These are phyloP conservation scores for Papiliotrema fonsecae DNA, from an alignment of 1,284 basidiomycete species.

Conservation along the genomic window DNA sequence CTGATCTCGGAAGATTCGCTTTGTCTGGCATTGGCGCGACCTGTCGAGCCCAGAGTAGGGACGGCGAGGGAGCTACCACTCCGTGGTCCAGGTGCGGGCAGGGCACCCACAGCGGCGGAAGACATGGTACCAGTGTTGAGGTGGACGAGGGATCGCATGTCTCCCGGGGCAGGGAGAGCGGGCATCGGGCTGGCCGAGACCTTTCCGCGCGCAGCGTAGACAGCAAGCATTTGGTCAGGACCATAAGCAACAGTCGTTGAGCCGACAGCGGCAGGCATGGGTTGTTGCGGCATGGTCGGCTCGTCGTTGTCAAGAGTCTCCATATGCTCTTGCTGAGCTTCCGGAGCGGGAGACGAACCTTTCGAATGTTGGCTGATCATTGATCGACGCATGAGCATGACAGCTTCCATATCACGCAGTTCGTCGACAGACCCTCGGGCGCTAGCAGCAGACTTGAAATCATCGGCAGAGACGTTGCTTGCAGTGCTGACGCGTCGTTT, in stretches of 20 bases:
- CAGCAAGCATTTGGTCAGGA: constrained; percentile 47
- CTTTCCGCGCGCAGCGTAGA: constrained; percentile 45
- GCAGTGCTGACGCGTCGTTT: constrained; percentile 24
- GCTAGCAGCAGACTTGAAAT: constrained; percentile 33
- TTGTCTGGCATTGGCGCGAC: neutral
- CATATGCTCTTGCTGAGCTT: constrained; percentile 11
- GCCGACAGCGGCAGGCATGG: constrained; percentile 6
- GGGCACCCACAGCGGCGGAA: constrained; percentile 25
- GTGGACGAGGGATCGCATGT: constrained; percentile 36
- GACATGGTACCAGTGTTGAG: constrained; percentile 35
- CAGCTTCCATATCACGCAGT: constrained; percentile 41
- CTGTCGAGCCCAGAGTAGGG: neutral
- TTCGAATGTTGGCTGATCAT: constrained; percentile 25
- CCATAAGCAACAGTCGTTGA: constrained; percentile 34
- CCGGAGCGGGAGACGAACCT: constrained; percentile 3
- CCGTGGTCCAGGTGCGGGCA: constrained; percentile 30
- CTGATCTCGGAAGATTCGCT: constrained; percentile 2
- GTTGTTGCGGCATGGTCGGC: neutral
- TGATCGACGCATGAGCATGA: constrained; percentile 31
- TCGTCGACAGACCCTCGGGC: constrained; percentile 41
- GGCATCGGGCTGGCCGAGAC: constrained; percentile 14
- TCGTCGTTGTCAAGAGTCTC: constrained; percentile 22
- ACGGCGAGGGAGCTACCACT: neutral
- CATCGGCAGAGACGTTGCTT: constrained; percentile 22
- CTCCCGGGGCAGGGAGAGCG: constrained; percentile 17